phyloP scores from a whole-genome alignment of 2,329 filamentous ascomycete species.

The Neonectria neomacrospora region DNA sequence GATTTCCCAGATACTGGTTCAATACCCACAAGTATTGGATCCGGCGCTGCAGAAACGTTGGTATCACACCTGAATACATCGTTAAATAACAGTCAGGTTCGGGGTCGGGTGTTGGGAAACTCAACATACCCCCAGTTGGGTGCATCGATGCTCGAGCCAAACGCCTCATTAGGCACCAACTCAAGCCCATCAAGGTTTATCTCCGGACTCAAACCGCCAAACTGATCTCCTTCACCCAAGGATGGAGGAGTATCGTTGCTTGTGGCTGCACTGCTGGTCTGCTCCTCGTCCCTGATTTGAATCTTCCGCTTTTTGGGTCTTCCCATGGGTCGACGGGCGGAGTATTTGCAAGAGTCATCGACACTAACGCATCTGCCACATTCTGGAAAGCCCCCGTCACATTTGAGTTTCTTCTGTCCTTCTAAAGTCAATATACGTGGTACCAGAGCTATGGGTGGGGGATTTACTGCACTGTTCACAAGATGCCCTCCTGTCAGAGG shows the following conservation, averaged over 20 bases:
- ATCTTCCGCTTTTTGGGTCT: constrained; percentile 42
- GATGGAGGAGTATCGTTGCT: constrained; percentile 24
- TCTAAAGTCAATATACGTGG: constrained; percentile 8
- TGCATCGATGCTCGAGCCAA: constrained; percentile 19
- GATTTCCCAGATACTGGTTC: constrained; percentile 27
- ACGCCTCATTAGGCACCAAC: constrained; percentile 26
- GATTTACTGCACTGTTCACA: constrained; percentile 43
- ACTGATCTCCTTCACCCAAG: constrained; percentile 19
- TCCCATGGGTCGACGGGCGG: constrained; percentile 41
- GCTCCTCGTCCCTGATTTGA: constrained; percentile 6
- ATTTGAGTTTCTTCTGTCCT: constrained; percentile 45
- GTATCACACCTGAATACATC: constrained; percentile 31
- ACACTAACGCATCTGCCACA: constrained; percentile 35
- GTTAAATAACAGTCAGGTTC: constrained; percentile 21
- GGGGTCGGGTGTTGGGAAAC: not conserved
- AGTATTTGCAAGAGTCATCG: constrained; percentile 37
- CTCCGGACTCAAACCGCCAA: constrained; percentile 26
- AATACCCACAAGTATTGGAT: constrained; percentile 23
- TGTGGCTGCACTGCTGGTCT: constrained; percentile 7
- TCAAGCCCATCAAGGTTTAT: constrained; percentile 24
- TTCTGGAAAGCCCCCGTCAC: constrained; percentile 38
- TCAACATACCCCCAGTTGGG: constrained; percentile 30
- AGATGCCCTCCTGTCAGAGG: constrained; percentile 39
- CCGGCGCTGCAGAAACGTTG: constrained; percentile 18
- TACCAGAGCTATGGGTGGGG: not conserved